Evolutionary conservation across 2,329 filamentous ascomycete species (phyloP).

Genomic region (Penicillium janthinellum): DNA sequence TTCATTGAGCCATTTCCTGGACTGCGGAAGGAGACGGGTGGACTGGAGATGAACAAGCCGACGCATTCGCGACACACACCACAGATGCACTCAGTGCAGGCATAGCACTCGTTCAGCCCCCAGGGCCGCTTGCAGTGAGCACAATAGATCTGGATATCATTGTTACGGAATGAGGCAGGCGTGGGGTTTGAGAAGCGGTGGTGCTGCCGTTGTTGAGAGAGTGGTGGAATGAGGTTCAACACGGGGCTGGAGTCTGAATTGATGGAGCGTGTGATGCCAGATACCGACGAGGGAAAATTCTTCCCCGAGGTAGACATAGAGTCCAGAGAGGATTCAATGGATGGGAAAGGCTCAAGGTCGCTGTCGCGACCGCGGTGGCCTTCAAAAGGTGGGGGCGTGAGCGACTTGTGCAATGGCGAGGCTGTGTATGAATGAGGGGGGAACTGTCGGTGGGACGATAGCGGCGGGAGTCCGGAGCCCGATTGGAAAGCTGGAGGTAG

Average conservation of each 20-base stretch:
- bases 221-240: constrained; percentile 42
- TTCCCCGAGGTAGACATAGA: constrained; percentile 57
- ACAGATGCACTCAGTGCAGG: constrained; percentile 95
- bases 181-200: constrained; percentile 52
- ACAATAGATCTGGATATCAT: constrained; percentile 82
- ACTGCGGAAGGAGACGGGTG: constrained; percentile 42
- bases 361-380: constrained; percentile 53
- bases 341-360: constrained; percentile 78
- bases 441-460: constrained; percentile 49
- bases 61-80: constrained; percentile 89
- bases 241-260: constrained; percentile 65
- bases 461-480: constrained; percentile 43
- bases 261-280: constrained; percentile 69
- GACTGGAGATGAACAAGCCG: constrained; percentile 47
- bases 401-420: constrained; percentile 84
- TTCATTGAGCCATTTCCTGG: constrained; percentile 29
- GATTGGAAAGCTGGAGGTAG: constrained; percentile 62
- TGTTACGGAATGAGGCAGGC: constrained; percentile 53
- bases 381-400: constrained; percentile 77
- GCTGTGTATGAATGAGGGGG: constrained; percentile 68
- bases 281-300: constrained; percentile 69
- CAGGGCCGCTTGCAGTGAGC: constrained; percentile 80
- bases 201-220: constrained; percentile 40
- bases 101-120: constrained; percentile 79
- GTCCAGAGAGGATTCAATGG: constrained; percentile 78